These are phyloP conservation scores for Pestalotiopsis sp. DNA, from an alignment of 2,329 filamentous ascomycete species.

Conservation along the genomic window DNA sequence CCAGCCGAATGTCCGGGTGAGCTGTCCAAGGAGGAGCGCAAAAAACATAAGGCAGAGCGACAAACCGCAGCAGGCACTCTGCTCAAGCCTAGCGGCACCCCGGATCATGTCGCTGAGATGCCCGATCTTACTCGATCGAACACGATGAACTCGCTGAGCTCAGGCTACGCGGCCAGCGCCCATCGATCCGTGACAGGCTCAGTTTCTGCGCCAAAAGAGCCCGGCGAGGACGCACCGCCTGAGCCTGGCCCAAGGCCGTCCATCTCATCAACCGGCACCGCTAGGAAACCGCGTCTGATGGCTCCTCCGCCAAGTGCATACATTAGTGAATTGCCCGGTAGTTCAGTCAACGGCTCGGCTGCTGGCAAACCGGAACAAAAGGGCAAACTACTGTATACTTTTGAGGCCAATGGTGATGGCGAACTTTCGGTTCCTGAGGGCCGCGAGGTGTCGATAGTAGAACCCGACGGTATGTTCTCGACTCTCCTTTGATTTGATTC, in stretches of 20 bases:
- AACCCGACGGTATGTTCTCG: constrained; percentile 79
- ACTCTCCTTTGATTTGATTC: constrained; percentile 6
- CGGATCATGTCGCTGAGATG: constrained; percentile 61
- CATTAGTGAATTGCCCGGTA: constrained; percentile 67
- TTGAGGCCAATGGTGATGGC: constrained; percentile 78
- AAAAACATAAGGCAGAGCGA: constrained; percentile 85
- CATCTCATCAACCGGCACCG: constrained; percentile 34
- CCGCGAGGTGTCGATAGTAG: constrained; percentile 75
- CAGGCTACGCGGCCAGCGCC: constrained; percentile 81
- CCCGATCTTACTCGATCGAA: constrained; percentile 77
- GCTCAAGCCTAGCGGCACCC: constrained; percentile 50
- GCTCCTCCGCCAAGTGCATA: constrained; percentile 88
- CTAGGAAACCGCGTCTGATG: constrained; percentile 73
- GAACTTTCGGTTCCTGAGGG: constrained; percentile 83
- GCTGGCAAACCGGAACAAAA: constrained; percentile 56
- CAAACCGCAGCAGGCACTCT: constrained; percentile 76
- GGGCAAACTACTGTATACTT: constrained; percentile 89
- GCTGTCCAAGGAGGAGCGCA: constrained; percentile 90
- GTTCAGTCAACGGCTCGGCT: constrained; percentile 46
- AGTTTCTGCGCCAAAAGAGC: constrained; percentile 43
- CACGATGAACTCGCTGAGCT: constrained; percentile 89
- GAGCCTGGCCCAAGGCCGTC: constrained; percentile 50
- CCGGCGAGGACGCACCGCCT: constrained; percentile 53
- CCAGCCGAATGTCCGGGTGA: constrained; percentile 95
- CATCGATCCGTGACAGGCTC: constrained; percentile 73